phyloP scores from a whole-genome alignment of 495 filamentous ascomycete species.

The Rusavskia elegans region DNA sequence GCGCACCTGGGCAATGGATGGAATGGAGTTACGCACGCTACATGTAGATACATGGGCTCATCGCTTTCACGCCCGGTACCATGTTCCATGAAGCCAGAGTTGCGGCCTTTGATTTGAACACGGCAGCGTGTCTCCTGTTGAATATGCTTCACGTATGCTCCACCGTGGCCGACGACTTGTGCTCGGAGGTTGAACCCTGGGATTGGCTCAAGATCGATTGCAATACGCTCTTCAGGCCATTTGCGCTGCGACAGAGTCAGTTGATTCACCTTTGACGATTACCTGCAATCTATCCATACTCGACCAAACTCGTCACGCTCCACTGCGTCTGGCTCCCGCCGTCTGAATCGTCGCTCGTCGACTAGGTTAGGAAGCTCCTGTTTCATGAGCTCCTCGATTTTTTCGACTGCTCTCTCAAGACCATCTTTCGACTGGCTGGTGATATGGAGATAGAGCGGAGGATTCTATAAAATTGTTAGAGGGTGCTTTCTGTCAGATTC shows the following conservation, averaged over 20 bases:
- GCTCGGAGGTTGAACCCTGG: slow-evolving; percentile 94
- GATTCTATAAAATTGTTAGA: slow-evolving; percentile 45
- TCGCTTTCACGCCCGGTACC: slow-evolving; percentile 76
- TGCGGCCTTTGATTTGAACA: slow-evolving; percentile 93
- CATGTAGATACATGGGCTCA: slow-evolving; percentile 88
- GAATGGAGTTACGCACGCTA: slow-evolving; percentile 50
- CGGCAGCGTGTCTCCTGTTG: slow-evolving; percentile 86
- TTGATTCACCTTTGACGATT: neutral
- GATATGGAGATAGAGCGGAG: slow-evolving; percentile 85
- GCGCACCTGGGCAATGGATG: neutral
- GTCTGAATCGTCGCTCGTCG: slow-evolving; percentile 85
- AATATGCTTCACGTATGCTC: slow-evolving; percentile 92
- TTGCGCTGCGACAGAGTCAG: slow-evolving; percentile 52
- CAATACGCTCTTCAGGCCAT: slow-evolving; percentile 95
- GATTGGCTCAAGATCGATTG: slow-evolving; percentile 76
- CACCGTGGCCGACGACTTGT: slow-evolving; percentile 85
- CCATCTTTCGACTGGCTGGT: slow-evolving; percentile 88
- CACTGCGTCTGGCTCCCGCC: slow-evolving; percentile 73
- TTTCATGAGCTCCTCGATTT: slow-evolving; percentile 90
- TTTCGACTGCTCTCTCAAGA: slow-evolving; percentile 66
- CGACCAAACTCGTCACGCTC: slow-evolving; percentile 90
- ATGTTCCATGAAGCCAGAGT: slow-evolving; percentile 86
- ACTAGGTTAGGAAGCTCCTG: slow-evolving; percentile 91
- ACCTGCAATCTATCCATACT: slow-evolving; percentile 33
- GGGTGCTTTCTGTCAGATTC: neutral